These are phyloP conservation scores for Myriosclerotinia duriaeana DNA, from an alignment of 2,329 filamentous ascomycete genomes.

Conservation along the genomic window DNA sequence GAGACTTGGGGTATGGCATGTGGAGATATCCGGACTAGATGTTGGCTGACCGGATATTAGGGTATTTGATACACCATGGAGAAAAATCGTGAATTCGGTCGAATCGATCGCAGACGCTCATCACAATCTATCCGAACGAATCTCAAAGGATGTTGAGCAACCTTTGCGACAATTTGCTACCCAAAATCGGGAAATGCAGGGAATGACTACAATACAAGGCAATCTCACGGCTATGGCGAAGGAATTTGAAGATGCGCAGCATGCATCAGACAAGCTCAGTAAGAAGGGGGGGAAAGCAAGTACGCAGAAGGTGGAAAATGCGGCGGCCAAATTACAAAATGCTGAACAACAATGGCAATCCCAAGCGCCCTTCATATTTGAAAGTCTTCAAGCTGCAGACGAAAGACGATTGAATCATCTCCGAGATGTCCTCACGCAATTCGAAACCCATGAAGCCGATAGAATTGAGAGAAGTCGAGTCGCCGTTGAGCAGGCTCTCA, in stretches of 20 bases:
- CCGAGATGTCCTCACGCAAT: constrained; percentile 86
- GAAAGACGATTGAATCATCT: constrained; percentile 87
- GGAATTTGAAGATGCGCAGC: constrained; percentile 80
- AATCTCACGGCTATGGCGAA: constrained; percentile 80
- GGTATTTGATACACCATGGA: constrained; percentile 88
- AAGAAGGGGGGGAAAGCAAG: constrained; percentile 77
- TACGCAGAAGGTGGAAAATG: constrained; percentile 73
- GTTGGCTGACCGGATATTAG: constrained; percentile 48
- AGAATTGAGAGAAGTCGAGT: constrained; percentile 73
- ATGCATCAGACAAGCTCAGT: constrained; percentile 79
- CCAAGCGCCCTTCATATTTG: constrained; percentile 91
- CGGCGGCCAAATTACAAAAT: constrained; percentile 70
- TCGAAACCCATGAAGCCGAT: constrained; percentile 89
- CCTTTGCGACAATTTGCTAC: constrained; percentile 74
- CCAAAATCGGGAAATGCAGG: constrained; percentile 72
- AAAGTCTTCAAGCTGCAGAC: constrained; percentile 86
- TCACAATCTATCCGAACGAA: constrained; percentile 72
- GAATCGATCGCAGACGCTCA: constrained; percentile 83
- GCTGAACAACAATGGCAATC: constrained; percentile 88
- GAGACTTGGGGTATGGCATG: constrained; percentile 78
- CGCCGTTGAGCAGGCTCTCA: constrained; percentile 76
- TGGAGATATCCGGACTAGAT: not conserved
- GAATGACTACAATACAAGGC: constrained; percentile 75
- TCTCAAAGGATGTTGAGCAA: constrained; percentile 84
- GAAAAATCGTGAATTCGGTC: constrained; percentile 76